Evolutionary conservation across 352 stramenopile genomes (phyloP), one percentile per base, ranked within the genome.

Genomic region (Pythium sukuiense): DNA sequence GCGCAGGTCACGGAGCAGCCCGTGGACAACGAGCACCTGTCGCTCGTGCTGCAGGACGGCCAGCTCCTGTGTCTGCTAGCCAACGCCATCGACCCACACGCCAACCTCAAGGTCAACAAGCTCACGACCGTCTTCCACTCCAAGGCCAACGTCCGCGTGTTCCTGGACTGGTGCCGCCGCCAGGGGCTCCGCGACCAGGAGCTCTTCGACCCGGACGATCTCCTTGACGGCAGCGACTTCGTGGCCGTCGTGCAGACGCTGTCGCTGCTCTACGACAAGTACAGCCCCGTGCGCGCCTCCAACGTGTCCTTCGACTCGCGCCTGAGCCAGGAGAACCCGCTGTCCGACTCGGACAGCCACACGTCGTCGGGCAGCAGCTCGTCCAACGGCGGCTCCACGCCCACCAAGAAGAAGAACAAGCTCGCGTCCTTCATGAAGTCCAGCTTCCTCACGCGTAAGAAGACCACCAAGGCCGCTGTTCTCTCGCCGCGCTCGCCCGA

Each of bases 101-200:
- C 87, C 24, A 85, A 83, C 57, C 72, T 95, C 67, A 92, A 90
- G 62, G 74, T 94, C 60, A 96, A 95, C 73, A 91, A 90, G 62
- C 83, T 96, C 63, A 94, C 89, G 70, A 96, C 88, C 43, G 83
- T 92, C 43, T 96, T 95, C 74, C 88, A 96, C 69, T 87, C 85
- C 33, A 93, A 93, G 62, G 78, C 82, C 67, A 96, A 96, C 72
- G 85, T 92, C 48, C 81, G 80, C 16, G 76, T 90, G 35, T 96
- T 96, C 59, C 72, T 88, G 43, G 79, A 93, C 52, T 96, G 88
- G 88, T 94, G 85, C 54, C 76, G 77, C 53, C 65, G 74, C 32
- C 80, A 93, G 55, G 86, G 85, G 2, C 57, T 96, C 13, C 76
- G 73, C 30, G 85, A 93, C 43, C 73, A 73, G 16, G 81, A 96